Percentiles rank a stretch among this genome's conserved stretches.
Evolutionary conservation across 768 basidiomycete species (phyloP).

Genomic region (Termitomyces eurrhizus): DNA sequence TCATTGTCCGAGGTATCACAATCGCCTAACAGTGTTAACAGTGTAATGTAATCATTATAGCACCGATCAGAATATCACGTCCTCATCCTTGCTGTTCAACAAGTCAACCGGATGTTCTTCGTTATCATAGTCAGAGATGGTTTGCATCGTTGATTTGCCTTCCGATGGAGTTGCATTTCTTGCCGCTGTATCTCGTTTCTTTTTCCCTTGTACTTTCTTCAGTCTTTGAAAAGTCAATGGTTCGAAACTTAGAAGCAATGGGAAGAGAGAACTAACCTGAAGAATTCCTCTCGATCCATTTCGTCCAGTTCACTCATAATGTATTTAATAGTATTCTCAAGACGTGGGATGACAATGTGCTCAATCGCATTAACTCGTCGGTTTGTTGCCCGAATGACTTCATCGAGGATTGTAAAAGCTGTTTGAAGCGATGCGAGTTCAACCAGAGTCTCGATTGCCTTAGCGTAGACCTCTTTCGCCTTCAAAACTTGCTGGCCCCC

Average conservation of each 20-base stretch:
- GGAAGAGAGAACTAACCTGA: conserved; percentile 49
- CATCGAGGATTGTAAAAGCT: conserved; percentile 97
- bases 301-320: conserved; percentile 97
- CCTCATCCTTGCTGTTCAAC: conserved; percentile 83
- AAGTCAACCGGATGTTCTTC: conserved; percentile 47
- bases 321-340: conserved; percentile 98
- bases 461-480: conserved; percentile 96
- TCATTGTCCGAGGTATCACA: conserved; percentile 8
- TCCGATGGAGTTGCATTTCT: conserved; percentile 29
- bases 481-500: conserved; percentile 95
- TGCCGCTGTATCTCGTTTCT: conserved; percentile 75
- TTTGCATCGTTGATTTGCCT: conserved; percentile 24
- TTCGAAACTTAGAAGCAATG: background rate
- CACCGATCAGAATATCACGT: conserved; percentile 79
- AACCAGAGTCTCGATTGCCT: conserved; percentile 94
- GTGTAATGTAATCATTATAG: background rate
- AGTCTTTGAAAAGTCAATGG: conserved; percentile 44
- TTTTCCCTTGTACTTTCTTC: conserved; percentile 97
- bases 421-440: conserved; percentile 97
- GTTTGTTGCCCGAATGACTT: conserved; percentile 99
- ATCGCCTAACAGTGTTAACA: conserved; percentile 4
- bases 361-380: conserved; percentile 98
- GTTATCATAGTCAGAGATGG: conserved; percentile 32
- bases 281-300: conserved; percentile 96
- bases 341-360: conserved; percentile 89